Base-by-base conservation (phyloP, 2,329 filamentous ascomycete genomes). In the Coniochaeta hoffmannii region DNA sequence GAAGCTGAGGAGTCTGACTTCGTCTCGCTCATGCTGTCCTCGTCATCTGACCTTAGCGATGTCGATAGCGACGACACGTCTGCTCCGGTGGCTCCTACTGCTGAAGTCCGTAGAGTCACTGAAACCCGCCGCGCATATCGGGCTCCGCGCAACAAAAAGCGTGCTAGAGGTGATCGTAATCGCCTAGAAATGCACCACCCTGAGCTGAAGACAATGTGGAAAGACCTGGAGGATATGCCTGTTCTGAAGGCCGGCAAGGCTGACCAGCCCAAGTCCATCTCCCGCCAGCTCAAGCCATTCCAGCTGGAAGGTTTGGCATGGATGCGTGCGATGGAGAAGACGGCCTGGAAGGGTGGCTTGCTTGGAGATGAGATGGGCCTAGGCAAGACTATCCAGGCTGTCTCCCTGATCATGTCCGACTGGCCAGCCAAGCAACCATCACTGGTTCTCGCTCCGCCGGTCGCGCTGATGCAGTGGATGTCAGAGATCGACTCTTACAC, bases 331-430 rank as follows among this genome's bases (percentile, higher is more conserved):
- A 96, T 97, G 79, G 94, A 99, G 68, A 77, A 89, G 71, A 88
- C 84, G 0, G 74, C 87, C 36, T 97, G 92, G 81, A 89, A 86
- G 65, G 94, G 94, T 17, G 94, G 94, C 14, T 77, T 99, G 2
- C 80, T 99, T 1, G 94, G 94, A 57, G 94, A 99, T 63, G 94
- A 99, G 72, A 99, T 99, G 94, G 94, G 94, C 7, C 89, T 99
- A 73, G 94, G 94, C 52, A 99, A 99, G 75, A 99, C 94, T 0
- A 97, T 99, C 53, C 94, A 99, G 71, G 93, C 94, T 2, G 94
- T 99, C 17, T 97, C 93, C 3, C 80, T 99, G 46, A 91, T 99
- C 70, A 97, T 97, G 94, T 97, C 93, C 1, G 92, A 97, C 68
- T 97, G 89, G 64, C 93, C 92, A 3, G 88, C 86, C 22, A 88